These are phyloP conservation scores for Lasiodiplodia sp. DNA, from an alignment of 2,329 filamentous ascomycete genomes.

Conservation along the genomic window DNA sequence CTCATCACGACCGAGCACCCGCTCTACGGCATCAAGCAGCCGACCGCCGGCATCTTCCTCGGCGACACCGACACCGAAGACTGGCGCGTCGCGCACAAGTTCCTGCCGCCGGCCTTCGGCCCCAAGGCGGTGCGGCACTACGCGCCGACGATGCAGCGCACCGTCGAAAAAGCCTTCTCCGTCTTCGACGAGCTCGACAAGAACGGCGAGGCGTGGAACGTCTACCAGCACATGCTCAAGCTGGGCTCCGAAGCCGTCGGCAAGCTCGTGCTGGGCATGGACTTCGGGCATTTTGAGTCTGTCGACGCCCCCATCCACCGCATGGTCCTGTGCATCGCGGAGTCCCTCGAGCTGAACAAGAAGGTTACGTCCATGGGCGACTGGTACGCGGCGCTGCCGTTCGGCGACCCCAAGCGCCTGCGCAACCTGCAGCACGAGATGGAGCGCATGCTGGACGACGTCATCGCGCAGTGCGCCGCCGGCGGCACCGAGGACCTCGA, in stretches of 20 bases:
- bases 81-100: constrained; percentile 66
- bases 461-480: constrained; percentile 33
- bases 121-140: constrained; percentile 70
- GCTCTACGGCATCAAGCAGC: constrained; percentile 43
- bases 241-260: constrained; percentile 54
- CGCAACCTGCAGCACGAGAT: constrained; percentile 36
- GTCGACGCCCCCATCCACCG: constrained; percentile 58
- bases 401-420: constrained; percentile 62
- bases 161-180: constrained; percentile 59
- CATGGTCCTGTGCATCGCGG: constrained; percentile 60
- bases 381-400: constrained; percentile 66
- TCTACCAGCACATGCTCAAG: constrained; percentile 60
- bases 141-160: constrained; percentile 64
- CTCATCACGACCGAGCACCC: constrained; percentile 44
- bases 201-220: constrained; percentile 54
- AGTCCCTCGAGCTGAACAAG: constrained; percentile 65
- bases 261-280: constrained; percentile 54
- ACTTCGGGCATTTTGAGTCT: constrained; percentile 54
- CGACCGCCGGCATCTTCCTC: constrained; percentile 43
- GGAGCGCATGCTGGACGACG: constrained; percentile 35
- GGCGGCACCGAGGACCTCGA: constrained; percentile 42
- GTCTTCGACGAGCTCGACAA: constrained; percentile 59
- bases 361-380: constrained; percentile 61
- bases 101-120: constrained; percentile 64
- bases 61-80: constrained; percentile 59